Percentiles rank a stretch among this genome's conserved stretches.
phyloP scores from a whole-genome alignment of 2,329 filamentous ascomycete species.

The Phyllosticta citribraziliensis region DNA sequence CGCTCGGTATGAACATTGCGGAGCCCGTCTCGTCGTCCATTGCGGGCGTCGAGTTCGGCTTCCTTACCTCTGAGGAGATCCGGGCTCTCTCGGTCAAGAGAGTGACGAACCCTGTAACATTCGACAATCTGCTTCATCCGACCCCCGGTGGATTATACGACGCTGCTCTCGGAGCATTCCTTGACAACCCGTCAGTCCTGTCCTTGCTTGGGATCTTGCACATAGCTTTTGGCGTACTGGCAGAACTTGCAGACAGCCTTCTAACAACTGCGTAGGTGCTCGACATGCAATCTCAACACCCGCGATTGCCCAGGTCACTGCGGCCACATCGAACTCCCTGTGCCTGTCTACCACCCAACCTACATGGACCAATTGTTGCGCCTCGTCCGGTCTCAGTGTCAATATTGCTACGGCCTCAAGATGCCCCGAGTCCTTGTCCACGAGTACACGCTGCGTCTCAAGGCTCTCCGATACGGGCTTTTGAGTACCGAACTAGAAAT shows the following conservation, averaged over 20 bases:
- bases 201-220: not conserved
- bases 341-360: constrained; percentile 90
- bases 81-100: constrained; percentile 82
- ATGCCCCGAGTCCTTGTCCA: constrained; percentile 68
- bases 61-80: constrained; percentile 75
- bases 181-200: constrained; percentile 62
- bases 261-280: constrained; percentile 50
- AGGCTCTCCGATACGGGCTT: constrained; percentile 75
- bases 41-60: constrained; percentile 79
- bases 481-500: constrained; percentile 54
- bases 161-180: constrained; percentile 80
- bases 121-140: constrained; percentile 83
- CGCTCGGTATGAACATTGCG: constrained; percentile 35
- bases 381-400: constrained; percentile 76
- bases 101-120: constrained; percentile 89
- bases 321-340: constrained; percentile 89
- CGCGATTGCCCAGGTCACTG: constrained; percentile 80
- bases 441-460: constrained; percentile 72
- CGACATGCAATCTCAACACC: constrained; percentile 80
- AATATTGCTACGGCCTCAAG: constrained; percentile 82
- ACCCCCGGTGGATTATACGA: constrained; percentile 89
- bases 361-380: constrained; percentile 89
- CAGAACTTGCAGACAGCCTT: not conserved
- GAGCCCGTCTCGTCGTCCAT: constrained; percentile 78
- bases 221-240: not conserved